These are phyloP conservation scores for Mrakiaceae sp. DNA, from an alignment of 1,284 basidiomycete species.

Conservation along the genomic window DNA sequence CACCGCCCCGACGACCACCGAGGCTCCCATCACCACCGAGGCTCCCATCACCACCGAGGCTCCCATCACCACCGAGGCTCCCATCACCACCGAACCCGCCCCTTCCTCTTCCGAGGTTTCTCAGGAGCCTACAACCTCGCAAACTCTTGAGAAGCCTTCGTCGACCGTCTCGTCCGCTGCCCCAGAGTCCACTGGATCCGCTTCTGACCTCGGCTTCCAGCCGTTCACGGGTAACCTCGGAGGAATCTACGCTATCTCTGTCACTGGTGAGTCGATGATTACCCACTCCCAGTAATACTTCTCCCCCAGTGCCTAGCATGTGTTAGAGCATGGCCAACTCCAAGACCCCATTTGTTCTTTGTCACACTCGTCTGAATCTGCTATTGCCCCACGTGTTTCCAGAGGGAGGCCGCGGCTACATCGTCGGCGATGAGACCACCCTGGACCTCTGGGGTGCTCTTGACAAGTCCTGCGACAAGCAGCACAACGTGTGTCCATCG, in stretches of 20 bases:
- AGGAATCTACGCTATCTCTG: constrained; percentile 21
- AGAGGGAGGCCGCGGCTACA: neutral
- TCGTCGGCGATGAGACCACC: neutral
- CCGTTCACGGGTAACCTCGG: constrained; percentile 24
- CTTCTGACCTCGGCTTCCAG: constrained; percentile 19
- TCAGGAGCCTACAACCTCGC: neutral
- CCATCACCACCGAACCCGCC: too few species aligned
- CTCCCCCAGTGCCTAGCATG: too few species aligned
- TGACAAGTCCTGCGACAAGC: constrained; percentile 1
- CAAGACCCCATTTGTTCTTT: too few species aligned
- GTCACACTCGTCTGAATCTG: too few species aligned
- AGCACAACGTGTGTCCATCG: neutral
- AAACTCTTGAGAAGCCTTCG: neutral
- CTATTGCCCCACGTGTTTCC: too few species aligned
- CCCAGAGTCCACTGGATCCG: constrained; percentile 9
- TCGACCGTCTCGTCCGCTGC: neutral
- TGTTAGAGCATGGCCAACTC: too few species aligned
- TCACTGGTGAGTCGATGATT: constrained; percentile 9
- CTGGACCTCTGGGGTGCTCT: neutral
- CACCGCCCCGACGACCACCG: too few species aligned
- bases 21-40: too few species aligned
- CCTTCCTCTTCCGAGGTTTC: neutral
- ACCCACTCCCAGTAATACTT: too few species aligned
- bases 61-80: too few species aligned
- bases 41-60: too few species aligned